A percentile compares a stretch with the other conserved stretches of the same genome.
Conservation (phyloP, 306 rosid genomes). For the Casuarina glauca region DNA sequence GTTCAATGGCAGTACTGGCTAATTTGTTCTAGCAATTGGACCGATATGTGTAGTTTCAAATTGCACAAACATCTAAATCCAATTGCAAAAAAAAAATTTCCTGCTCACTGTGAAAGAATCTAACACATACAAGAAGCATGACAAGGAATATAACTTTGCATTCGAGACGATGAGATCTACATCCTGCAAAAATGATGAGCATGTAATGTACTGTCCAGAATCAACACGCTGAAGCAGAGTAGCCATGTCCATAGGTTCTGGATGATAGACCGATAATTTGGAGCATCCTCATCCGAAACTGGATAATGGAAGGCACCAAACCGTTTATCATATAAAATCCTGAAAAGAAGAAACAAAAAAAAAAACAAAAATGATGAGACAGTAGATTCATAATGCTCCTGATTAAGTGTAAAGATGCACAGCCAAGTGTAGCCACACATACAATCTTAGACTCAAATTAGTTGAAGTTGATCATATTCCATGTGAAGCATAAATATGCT, state of each 20-base stretch:
- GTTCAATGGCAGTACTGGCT: not conserved
- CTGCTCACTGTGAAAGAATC: not conserved
- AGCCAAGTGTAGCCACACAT: not conserved
- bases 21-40: not conserved
- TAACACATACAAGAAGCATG: not conserved
- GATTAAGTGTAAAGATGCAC: not conserved
- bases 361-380: not conserved
- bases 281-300: constrained; percentile 95
- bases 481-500: not conserved
- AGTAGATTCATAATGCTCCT: not conserved
- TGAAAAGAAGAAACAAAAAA: constrained; percentile 34
- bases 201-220: constrained; percentile 77
- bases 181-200: constrained; percentile 78
- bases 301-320: constrained; percentile 91
- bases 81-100: not conserved
- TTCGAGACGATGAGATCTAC: constrained; percentile 86
- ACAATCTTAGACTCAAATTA: not conserved
- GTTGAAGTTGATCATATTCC: not conserved
- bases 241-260: constrained; percentile 93
- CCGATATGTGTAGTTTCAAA: not conserved
- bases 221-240: constrained; percentile 87
- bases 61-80: not conserved
- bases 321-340: constrained; percentile 91
- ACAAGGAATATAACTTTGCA: constrained; percentile 64
- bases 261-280: constrained; percentile 81